Evolutionary conservation across 805 yeast species (phyloP).

Genomic region (Myxozyma vanderwaltii): DNA sequence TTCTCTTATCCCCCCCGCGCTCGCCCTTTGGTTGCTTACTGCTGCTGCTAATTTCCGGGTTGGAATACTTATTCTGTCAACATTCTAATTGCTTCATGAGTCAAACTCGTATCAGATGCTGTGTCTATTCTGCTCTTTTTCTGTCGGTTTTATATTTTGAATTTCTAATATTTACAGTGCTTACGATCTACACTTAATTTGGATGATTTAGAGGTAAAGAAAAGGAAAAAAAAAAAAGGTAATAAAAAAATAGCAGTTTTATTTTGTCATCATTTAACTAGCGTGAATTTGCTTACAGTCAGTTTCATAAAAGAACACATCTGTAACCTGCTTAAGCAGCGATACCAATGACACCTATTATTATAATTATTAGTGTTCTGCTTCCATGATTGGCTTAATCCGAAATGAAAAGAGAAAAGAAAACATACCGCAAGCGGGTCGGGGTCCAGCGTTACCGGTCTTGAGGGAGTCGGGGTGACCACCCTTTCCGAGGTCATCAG

Average conservation of each 20-base stretch:
- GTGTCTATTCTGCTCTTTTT: neutral
- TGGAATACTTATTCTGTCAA: too few species aligned
- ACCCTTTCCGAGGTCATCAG: slow-evolving; percentile 90
- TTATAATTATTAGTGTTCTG: neutral
- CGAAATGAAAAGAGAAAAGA: too few species aligned
- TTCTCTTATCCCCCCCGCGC: too few species aligned
- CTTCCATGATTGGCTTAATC: too few species aligned
- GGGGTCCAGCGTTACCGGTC: slow-evolving; percentile 93
- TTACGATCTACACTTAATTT: too few species aligned
- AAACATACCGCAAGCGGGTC: slow-evolving; percentile 89
- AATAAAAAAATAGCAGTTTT: neutral
- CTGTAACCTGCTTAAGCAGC: slow-evolving; percentile 24
- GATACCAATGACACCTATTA: slow-evolving; percentile 36
- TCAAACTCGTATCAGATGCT: too few species aligned
- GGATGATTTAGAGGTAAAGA: too few species aligned
- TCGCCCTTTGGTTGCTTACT: too few species aligned
- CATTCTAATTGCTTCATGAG: too few species aligned
- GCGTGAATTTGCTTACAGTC: neutral
- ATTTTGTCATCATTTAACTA: neutral
- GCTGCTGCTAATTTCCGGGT: neutral
- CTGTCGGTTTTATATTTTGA: neutral
- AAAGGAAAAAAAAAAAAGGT: neutral
- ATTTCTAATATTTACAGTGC: neutral
- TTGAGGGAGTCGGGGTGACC: slow-evolving; percentile 82
- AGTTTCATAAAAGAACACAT: neutral